Evolutionary conservation across 345 rosid genomes (phyloP), one percentile per base, ranked within the genome.

Genomic region (Trapa incisa): DNA sequence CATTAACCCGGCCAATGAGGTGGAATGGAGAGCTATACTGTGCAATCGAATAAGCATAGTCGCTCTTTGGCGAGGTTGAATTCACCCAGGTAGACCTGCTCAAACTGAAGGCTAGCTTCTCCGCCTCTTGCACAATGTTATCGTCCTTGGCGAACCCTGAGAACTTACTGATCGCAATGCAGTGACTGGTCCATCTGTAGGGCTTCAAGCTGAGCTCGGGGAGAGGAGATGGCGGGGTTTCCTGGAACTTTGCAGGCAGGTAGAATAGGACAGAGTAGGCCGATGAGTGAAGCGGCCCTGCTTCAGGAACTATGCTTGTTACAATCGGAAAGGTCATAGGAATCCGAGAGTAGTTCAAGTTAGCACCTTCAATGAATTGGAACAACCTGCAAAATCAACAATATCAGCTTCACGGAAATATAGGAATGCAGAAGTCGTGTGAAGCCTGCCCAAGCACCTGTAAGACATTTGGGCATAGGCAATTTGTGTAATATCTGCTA

Each of bases 351-450:
- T 32, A 73, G 52, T 88, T 86, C 15, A 86, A 82, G 74, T 88
- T 88, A 65, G 95, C 95, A 42, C 95, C 91, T 75, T 82, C 73
- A 57, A 77, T 80, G 76, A 52, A 86, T 71, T 84, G 93, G 79
- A 87, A 87, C 76, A 87, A 78, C 79, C 87, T 83, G 68, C 22
- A 35, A 74, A 2, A 47, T 37, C 41, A 33, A 43, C 10, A 48
- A 37, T 58, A 67, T 3, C 6, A 41, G 43, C 2, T 41, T 4
- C 1, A 3, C 43, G 7, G 43, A 41, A 8, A 8, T 8, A 41
- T 4, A 41, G 43, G 43, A 41, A 8, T 3, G 43, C 7, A 41
- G 43, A 41, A 41, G 43, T 2, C 43, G 6, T 41, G 43, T 41
- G 43, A 41, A 1, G 43, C 43, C 43, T 8, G 43, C 43, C 43